Conservation (phyloP, 2,329 filamentous ascomycete species). For the Domatiomyces globalis region DNA sequence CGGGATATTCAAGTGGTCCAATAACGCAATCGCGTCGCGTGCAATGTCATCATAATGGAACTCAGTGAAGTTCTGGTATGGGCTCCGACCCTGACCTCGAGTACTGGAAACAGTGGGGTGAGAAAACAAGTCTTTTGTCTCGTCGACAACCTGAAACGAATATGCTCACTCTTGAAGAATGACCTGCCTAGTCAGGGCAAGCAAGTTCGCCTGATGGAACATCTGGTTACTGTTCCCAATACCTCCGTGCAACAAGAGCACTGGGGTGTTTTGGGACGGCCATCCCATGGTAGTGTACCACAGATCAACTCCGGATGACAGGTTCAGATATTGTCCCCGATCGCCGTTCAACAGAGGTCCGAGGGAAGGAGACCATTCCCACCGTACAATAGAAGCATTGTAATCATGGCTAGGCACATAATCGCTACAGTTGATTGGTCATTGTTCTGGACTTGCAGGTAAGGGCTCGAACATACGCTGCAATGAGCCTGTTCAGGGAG, state of each 20-base stretch:
- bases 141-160: background rate
- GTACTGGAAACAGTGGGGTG: background rate
- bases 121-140: background rate
- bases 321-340: slow-evolving; percentile 2
- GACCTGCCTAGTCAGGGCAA: slow-evolving; percentile 3
- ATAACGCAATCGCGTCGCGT: slow-evolving; percentile 5
- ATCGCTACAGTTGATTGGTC: background rate
- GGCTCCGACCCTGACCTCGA: slow-evolving; percentile 6
- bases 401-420: background rate
- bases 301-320: slow-evolving; percentile 8
- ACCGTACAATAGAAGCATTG: slow-evolving; percentile 4
- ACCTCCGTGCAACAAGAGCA: slow-evolving; percentile 6
- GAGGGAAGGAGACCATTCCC: slow-evolving; percentile 4
- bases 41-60: slow-evolving; percentile 9
- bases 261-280: slow-evolving; percentile 2
- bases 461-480: no score
- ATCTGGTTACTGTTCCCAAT: slow-evolving; percentile 8
- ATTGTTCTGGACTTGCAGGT: no score
- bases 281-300: slow-evolving; percentile 6
- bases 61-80: slow-evolving; percentile 2
- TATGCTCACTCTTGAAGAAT: slow-evolving; percentile 6
- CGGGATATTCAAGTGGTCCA: slow-evolving; percentile 5
- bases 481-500: no score
- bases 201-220: slow-evolving; percentile 5
- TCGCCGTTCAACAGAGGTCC: slow-evolving; percentile 5